Conservation (phyloP, 2,329 filamentous ascomycete species). For the Botrytis medusae region DNA sequence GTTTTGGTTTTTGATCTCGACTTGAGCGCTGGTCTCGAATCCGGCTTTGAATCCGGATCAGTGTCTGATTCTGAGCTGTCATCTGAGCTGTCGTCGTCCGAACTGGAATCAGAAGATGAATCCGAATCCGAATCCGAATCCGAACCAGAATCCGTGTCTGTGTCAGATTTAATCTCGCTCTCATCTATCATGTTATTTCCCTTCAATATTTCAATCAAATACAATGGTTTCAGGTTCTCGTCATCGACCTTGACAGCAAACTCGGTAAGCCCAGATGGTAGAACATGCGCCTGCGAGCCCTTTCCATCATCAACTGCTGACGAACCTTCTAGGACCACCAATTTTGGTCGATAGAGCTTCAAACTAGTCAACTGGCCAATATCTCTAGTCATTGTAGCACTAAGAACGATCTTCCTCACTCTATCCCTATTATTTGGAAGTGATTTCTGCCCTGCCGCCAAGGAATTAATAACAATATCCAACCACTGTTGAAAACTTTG, state of each 20-base stretch:
- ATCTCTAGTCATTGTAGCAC: slow-evolving; percentile 89
- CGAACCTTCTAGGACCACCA: slow-evolving; percentile 69
- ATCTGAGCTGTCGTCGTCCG: slow-evolving; percentile 19
- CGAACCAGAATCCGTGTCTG: slow-evolving; percentile 31
- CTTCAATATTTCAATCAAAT: slow-evolving; percentile 74
- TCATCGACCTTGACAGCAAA: slow-evolving; percentile 67
- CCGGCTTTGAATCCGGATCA: slow-evolving; percentile 19
- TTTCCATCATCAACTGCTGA: slow-evolving; percentile 36
- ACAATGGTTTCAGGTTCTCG: slow-evolving; percentile 73
- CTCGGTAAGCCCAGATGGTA: slow-evolving; percentile 66
- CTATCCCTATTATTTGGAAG: slow-evolving; percentile 4
- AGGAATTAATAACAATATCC: slow-evolving; percentile 66
- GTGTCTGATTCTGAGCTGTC: slow-evolving; percentile 11
- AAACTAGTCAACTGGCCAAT: slow-evolving; percentile 75
- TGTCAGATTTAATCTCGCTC: slow-evolving; percentile 40
- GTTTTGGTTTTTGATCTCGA: neutral
- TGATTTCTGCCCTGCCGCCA: slow-evolving; percentile 28
- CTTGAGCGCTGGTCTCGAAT: neutral
- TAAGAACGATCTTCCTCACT: slow-evolving; percentile 83
- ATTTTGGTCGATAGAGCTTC: slow-evolving; percentile 68
- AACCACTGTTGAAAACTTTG: slow-evolving; percentile 95
- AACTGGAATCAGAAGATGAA: slow-evolving; percentile 24
- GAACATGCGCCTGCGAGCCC: slow-evolving; percentile 49
- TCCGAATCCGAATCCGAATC: slow-evolving; percentile 23
- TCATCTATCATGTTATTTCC: slow-evolving; percentile 49